phyloP scores from a whole-genome alignment of 805 yeast species.

The Saturnispora diversa region DNA sequence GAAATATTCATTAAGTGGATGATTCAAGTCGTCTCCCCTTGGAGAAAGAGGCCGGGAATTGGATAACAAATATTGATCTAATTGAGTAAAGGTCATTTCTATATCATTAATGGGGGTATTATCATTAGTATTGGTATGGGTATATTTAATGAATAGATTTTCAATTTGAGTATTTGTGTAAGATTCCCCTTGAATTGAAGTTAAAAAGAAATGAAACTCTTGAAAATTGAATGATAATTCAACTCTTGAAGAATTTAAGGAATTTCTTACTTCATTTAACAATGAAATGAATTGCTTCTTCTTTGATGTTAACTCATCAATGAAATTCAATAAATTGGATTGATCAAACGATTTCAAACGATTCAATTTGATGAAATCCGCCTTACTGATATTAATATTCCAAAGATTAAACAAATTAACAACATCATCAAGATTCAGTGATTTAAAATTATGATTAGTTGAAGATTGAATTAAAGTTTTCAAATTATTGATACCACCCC shows the following conservation, averaged over 20 bases:
- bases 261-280: no score
- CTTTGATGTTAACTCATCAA: conserved; percentile 57
- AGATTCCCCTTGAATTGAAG: neutral
- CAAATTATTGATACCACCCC: conserved; percentile 10
- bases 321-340: conserved; percentile 38
- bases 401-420: conserved; percentile 6
- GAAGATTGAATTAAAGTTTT: conserved; percentile 10
- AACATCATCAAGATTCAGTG: conserved; percentile 8
- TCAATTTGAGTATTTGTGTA: neutral
- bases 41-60: no score
- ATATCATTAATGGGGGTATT: conserved; percentile 20
- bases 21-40: conserved; percentile 40
- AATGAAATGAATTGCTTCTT: no score
- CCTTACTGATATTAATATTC: neutral
- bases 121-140: conserved; percentile 8
- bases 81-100: no score
- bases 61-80: conserved; percentile 27
- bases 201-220: neutral
- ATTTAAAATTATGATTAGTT: conserved; percentile 9
- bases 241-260: no score
- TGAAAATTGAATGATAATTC: conserved; percentile 32
- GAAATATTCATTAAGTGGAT: conserved; percentile 77
- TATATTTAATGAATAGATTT: neutral
- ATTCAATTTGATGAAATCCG: neutral
- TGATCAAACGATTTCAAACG: neutral